Percentiles rank a stretch among this genome's conserved stretches.
Conservation (phyloP, 176 grass and related monocot species). For the Eleusine coracana region DNA sequence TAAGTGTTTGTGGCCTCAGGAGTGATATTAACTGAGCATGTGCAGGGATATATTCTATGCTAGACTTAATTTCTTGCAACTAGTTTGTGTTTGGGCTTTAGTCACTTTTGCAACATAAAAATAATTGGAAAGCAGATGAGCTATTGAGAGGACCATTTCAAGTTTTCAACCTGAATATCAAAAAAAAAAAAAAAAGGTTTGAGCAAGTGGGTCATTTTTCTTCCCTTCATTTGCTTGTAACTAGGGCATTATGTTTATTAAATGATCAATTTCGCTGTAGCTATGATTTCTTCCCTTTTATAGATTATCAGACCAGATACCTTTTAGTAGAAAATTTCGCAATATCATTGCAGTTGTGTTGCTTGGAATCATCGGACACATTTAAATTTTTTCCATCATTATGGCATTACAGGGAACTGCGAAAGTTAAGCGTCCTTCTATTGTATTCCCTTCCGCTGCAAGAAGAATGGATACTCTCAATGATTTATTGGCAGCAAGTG, state of each 20-base stretch:
- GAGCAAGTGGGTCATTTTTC: background rate
- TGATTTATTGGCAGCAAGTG: conserved; percentile 90
- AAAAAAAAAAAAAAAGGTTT: background rate
- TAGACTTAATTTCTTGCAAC: conserved; percentile 4
- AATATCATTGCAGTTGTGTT: background rate
- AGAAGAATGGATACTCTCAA: conserved; percentile 98
- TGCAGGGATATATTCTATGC: background rate
- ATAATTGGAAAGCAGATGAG: background rate
- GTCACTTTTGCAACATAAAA: background rate
- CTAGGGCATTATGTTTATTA: background rate
- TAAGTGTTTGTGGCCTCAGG: background rate
- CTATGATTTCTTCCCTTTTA: background rate
- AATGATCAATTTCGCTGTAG: conserved; percentile 3
- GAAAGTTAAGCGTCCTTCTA: conserved; percentile 69
- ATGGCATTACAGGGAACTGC: conserved; percentile 39
- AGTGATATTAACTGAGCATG: background rate
- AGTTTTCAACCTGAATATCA: background rate
- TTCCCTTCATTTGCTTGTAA: background rate
- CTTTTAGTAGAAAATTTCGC: conserved; percentile 10
- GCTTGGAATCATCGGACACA: background rate
- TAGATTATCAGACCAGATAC: background rate
- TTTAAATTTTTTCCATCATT: conserved; percentile 19
- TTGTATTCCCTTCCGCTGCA: conserved; percentile 79
- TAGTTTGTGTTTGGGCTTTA: background rate
- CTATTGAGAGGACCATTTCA: background rate